Conservation (phyloP, 805 yeast species). For the Barnettozyma sp. region DNA sequence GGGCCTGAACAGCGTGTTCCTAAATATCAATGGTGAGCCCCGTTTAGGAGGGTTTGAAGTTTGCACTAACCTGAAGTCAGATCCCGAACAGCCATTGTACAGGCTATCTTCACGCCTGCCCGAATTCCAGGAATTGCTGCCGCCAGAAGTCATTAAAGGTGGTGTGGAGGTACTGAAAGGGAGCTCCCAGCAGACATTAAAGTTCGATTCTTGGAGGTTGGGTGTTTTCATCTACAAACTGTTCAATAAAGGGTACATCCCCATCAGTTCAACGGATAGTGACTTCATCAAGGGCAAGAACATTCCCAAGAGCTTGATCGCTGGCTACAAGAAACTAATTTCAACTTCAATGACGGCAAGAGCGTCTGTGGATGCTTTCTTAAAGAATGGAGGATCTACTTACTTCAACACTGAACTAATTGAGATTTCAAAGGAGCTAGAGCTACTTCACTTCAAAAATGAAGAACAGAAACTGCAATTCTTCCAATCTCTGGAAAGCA, state of each 20-base stretch:
- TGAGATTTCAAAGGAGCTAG: slow-evolving; percentile 43
- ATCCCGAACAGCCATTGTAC: slow-evolving; percentile 27
- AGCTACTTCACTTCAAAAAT: slow-evolving; percentile 46
- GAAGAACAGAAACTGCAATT: slow-evolving; percentile 46
- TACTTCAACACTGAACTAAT: slow-evolving; percentile 41
- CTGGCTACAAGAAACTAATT: slow-evolving; percentile 35
- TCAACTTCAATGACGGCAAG: slow-evolving; percentile 33
- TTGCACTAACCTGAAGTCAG: slow-evolving; percentile 38
- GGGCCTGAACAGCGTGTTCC: slow-evolving; percentile 49
- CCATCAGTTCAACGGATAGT: slow-evolving; percentile 8
- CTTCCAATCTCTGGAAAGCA: slow-evolving; percentile 32
- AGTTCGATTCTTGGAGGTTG: slow-evolving; percentile 58
- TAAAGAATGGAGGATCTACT: slow-evolving; percentile 22
- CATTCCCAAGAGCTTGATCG: slow-evolving; percentile 34
- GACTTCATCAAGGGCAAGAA: slow-evolving; percentile 13
- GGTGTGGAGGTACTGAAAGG: slow-evolving; percentile 37
- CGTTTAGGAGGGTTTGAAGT: slow-evolving; percentile 77
- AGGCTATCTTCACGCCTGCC: slow-evolving; percentile 30
- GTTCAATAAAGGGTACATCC: slow-evolving; percentile 26
- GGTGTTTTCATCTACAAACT: slow-evolving; percentile 49
- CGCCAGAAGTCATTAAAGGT: slow-evolving; percentile 45
- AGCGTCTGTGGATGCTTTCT: slow-evolving; percentile 27
- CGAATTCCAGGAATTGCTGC: slow-evolving; percentile 30
- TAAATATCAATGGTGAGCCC: slow-evolving; percentile 74
- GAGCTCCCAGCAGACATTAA: slow-evolving; percentile 33